Conservation (phyloP, 2,329 filamentous ascomycete species). For the Diplodia corticola region DNA sequence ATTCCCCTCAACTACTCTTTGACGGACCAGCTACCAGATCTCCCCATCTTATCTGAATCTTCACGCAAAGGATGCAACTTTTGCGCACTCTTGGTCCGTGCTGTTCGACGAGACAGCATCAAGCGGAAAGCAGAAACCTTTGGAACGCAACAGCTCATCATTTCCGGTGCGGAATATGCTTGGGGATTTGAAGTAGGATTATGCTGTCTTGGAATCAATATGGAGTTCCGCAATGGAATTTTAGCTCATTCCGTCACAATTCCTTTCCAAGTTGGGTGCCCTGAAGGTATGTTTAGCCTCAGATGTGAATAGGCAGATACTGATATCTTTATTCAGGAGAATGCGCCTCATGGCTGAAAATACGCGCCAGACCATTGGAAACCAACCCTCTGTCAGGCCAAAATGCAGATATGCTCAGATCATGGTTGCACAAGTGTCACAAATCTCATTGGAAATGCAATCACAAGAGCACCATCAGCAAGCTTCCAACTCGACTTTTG, state of each 20-base stretch:
- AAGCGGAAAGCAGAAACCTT: neutral
- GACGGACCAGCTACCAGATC: neutral
- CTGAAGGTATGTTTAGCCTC: neutral
- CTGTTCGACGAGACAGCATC: neutral
- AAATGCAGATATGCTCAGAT: neutral
- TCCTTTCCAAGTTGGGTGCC: neutral
- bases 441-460: neutral
- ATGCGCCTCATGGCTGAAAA: neutral
- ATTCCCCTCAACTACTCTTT: neutral
- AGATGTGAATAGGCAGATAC: no score
- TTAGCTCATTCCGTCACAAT: fast-evolving
- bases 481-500: neutral
- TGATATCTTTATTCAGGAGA: neutral
- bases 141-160: neutral
- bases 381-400: neutral
- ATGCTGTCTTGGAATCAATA: neutral
- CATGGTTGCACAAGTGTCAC: neutral
- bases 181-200: neutral
- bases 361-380: neutral
- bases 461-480: neutral
- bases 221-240: neutral
- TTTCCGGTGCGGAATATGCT: neutral
- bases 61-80: neutral
- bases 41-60: neutral
- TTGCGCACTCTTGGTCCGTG: neutral